Percentiles rank a stretch among this genome's conserved stretches.
Evolutionary conservation across 2,329 filamentous ascomycete genomes (phyloP).

Genomic region (Curvularia verruculosa): DNA sequence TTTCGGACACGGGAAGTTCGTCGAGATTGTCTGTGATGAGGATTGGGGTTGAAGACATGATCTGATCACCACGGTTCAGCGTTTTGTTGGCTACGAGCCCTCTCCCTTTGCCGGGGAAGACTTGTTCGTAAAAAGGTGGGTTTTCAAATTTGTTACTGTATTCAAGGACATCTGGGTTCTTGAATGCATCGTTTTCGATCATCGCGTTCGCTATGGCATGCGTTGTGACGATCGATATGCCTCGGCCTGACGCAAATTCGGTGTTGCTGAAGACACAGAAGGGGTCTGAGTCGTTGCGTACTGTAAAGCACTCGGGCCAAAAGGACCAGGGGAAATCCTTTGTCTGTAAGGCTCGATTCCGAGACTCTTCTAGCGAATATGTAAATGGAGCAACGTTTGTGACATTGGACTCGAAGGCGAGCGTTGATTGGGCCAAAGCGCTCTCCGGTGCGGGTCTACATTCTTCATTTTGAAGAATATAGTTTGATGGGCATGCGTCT

Average conservation of each 20-base stretch:
- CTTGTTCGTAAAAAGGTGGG: conserved; percentile 37
- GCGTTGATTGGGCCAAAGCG: neutral
- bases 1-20: conserved; percentile 29
- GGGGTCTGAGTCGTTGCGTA: conserved; percentile 31
- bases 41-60: conserved; percentile 44
- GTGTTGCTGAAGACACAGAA: conserved; percentile 42
- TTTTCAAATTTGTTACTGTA: conserved; percentile 34
- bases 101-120: conserved; percentile 43
- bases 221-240: conserved; percentile 41
- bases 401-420: conserved; percentile 28
- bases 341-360: conserved; percentile 23
- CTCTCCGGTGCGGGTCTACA: conserved; percentile 26
- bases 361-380: conserved; percentile 30
- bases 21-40: conserved; percentile 39
- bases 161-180: conserved; percentile 22
- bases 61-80: conserved; percentile 42
- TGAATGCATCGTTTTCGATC: conserved; percentile 40
- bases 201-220: conserved; percentile 34
- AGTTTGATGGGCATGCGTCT: conserved; percentile 34
- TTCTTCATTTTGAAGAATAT: conserved; percentile 32
- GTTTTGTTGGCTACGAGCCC: conserved; percentile 45
- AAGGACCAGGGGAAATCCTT: conserved; percentile 42
- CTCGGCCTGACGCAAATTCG: conserved; percentile 39
- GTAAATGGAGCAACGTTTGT: conserved; percentile 16
- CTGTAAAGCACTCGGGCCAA: conserved; percentile 43